Conservation (phyloP, 2,329 filamentous ascomycete genomes). For the Ampelomyces quisqualis region DNA sequence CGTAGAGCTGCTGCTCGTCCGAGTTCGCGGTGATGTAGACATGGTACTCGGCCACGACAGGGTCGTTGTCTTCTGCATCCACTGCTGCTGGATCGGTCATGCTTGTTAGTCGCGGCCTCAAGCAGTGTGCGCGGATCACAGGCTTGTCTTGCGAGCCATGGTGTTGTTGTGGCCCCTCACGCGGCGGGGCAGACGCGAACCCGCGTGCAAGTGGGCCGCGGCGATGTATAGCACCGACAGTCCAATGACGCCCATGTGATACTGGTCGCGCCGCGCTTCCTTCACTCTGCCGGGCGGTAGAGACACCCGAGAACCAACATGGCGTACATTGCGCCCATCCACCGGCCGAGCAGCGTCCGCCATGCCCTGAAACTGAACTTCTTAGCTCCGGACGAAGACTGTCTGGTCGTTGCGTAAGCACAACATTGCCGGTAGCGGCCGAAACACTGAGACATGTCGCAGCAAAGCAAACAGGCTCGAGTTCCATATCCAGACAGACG, state of each 20-base stretch:
- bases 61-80: conserved; percentile 48
- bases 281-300: conserved; percentile 20
- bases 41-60: conserved; percentile 64
- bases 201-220: conserved; percentile 18
- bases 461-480: conserved; percentile 83
- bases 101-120: conserved; percentile 7
- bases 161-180: conserved; percentile 5
- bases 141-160: conserved; percentile 32
- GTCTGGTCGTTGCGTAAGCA: conserved; percentile 81
- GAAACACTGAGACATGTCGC: conserved; percentile 14
- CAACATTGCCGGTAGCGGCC: not conserved
- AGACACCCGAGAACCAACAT: conserved; percentile 52
- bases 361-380: conserved; percentile 83
- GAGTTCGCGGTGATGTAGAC: conserved; percentile 83
- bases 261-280: too few relatives aligned
- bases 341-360: conserved; percentile 85
- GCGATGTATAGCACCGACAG: conserved; percentile 30
- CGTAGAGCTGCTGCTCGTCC: conserved; percentile 54
- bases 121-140: conserved; percentile 4
- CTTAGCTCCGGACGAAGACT: conserved; percentile 71
- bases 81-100: conserved; percentile 16
- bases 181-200: conserved; percentile 14
- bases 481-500: conserved; percentile 69
- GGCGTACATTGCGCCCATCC: conserved; percentile 94
- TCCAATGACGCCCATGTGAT: conserved; percentile 11